Conservation (phyloP, 805 yeast genomes). For the Hanseniaspora lachancei region DNA sequence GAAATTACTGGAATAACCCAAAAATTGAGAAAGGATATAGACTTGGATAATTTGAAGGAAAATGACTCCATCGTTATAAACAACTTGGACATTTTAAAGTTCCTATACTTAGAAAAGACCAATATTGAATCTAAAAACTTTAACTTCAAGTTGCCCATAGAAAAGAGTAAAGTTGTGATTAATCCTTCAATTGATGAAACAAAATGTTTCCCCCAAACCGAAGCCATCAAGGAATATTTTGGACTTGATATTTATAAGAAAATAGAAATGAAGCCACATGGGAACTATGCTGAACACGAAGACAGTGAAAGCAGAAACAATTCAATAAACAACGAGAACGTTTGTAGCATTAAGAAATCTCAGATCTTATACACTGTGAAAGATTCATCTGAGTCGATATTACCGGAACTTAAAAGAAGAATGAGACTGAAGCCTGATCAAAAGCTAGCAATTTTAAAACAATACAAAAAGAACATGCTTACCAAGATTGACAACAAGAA, state of each 20-base stretch:
- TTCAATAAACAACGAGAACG: background rate
- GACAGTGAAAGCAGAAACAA: background rate
- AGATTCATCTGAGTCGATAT: background rate
- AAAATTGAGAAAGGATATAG: background rate
- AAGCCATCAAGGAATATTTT: background rate
- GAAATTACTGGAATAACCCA: background rate
- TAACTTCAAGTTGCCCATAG: conserved; percentile 2
- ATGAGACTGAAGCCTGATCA: conserved; percentile 1
- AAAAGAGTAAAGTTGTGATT: background rate
- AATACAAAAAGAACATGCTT: conserved; percentile 10
- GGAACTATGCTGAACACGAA: background rate
- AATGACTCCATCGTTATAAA: background rate
- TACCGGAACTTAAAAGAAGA: conserved; percentile 1
- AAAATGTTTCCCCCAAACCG: background rate
- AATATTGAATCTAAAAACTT: background rate
- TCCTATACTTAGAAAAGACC: conserved; percentile 1
- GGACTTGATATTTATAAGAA: conserved; percentile 4
- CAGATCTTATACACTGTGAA: conserved; percentile 7
- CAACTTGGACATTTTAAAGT: conserved; percentile 1
- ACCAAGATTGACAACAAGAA: background rate
- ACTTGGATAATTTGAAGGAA: background rate
- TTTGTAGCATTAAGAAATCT: conserved; percentile 5
- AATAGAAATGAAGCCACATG: background rate
- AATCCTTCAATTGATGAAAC: background rate
- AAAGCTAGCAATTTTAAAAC: conserved; percentile 6